Evolutionary conservation across 2,329 filamentous ascomycete genomes (phyloP).

Genomic region (Fusarium coffeatum): DNA sequence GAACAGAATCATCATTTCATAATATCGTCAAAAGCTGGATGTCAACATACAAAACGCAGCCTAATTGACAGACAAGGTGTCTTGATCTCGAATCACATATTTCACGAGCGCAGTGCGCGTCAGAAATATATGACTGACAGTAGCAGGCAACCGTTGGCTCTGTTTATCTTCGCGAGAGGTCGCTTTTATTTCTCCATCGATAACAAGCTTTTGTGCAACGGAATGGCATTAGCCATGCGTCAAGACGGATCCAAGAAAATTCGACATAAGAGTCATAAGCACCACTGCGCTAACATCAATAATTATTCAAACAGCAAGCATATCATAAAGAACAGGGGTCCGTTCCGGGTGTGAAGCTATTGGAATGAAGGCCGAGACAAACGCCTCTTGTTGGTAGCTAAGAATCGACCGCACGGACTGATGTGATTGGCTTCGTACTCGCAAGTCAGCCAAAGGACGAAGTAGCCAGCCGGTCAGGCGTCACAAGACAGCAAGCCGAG

Average conservation of each 20-base stretch:
- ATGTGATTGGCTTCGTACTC: conserved; percentile 43
- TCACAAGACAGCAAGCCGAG: conserved; percentile 43
- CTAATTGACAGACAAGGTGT: conserved; percentile 1
- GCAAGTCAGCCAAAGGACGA: conserved; percentile 37
- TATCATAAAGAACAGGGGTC: conserved; percentile 38
- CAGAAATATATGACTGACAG: conserved; percentile 12
- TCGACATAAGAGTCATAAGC: conserved; percentile 13
- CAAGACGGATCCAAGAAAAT: conserved; percentile 12
- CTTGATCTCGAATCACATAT: conserved; percentile 23
- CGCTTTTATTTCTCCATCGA: not conserved
- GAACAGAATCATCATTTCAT: conserved; percentile 24
- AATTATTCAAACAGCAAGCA: conserved; percentile 22
- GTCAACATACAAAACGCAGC: not conserved
- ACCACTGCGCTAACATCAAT: conserved; percentile 7
- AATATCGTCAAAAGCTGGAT: conserved; percentile 14
- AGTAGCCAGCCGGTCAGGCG: conserved; percentile 36
- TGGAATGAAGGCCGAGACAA: conserved; percentile 44
- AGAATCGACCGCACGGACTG: conserved; percentile 31
- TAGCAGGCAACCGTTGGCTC: not conserved
- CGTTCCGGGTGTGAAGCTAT: conserved; percentile 37
- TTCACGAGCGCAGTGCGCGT: conserved; percentile 25
- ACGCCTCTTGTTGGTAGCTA: conserved; percentile 43
- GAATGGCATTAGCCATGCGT: conserved; percentile 4
- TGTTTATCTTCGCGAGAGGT: not conserved
- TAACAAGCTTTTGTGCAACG: conserved; percentile 13